phyloP scores from a whole-genome alignment of 495 filamentous ascomycete genomes.

The Aeminium ludgeri region DNA sequence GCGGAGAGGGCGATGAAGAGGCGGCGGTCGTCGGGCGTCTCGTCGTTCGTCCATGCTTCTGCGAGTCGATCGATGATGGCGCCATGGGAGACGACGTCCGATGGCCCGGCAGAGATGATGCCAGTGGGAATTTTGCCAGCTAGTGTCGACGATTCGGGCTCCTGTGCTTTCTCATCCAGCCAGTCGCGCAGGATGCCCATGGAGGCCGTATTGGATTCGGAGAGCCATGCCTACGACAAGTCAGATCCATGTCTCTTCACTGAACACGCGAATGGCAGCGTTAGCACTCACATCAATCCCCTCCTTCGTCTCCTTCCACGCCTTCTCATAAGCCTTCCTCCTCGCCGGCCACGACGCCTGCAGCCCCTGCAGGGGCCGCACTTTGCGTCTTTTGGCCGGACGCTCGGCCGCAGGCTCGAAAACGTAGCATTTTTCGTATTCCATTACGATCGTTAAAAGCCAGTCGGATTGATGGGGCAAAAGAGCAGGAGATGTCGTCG shows the following conservation, averaged over 20 bases:
- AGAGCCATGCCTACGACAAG: too few species aligned
- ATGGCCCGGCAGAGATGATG: slow-evolving; percentile 70
- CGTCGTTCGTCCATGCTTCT: slow-evolving; percentile 29
- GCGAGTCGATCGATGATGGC: slow-evolving; percentile 53
- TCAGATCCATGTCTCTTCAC: not conserved
- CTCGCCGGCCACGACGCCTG: slow-evolving; percentile 30
- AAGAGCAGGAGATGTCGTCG: too few species aligned
- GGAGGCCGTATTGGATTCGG: too few species aligned
- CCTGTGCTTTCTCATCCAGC: too few species aligned
- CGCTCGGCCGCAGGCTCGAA: slow-evolving; percentile 16
- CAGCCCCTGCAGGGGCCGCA: slow-evolving; percentile 7
- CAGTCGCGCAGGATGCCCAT: too few species aligned
- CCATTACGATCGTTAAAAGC: too few species aligned
- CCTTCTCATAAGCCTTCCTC: slow-evolving; percentile 41
- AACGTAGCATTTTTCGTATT: slow-evolving; percentile 24
- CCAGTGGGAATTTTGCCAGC: slow-evolving; percentile 49
- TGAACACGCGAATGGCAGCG: not conserved
- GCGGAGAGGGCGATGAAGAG: slow-evolving; percentile 50
- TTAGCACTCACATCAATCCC: slow-evolving; percentile 49
- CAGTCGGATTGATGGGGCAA: too few species aligned
- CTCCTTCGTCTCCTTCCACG: slow-evolving; percentile 51
- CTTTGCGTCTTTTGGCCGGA: slow-evolving; percentile 20
- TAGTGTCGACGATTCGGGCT: too few species aligned
- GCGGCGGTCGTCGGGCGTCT: too few species aligned
- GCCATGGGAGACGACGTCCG: slow-evolving; percentile 64